Evolutionary conservation across 441 rosid species (phyloP).

Genomic region (Erodium trifolium): DNA sequence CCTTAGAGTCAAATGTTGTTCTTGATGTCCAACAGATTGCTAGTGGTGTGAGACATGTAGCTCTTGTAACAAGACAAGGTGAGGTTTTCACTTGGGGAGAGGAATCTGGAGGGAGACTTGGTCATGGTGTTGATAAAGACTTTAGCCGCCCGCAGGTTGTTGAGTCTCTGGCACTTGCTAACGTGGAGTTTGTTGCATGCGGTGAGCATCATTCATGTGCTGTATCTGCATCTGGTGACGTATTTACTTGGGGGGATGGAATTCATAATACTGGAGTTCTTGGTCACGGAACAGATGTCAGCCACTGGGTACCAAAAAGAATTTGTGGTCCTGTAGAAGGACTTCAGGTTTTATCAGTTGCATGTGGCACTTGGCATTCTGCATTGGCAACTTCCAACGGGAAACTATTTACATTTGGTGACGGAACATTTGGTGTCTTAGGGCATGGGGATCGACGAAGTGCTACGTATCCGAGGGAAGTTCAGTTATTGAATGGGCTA

Average conservation of each 20-base stretch:
- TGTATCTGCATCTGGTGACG: slow-evolving; percentile 91
- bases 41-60: slow-evolving; percentile 84
- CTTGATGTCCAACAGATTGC: slow-evolving; percentile 89
- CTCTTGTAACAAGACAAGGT: slow-evolving; percentile 89
- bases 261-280: slow-evolving; percentile 72
- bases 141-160: slow-evolving; percentile 78
- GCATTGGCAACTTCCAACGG: slow-evolving; percentile 87
- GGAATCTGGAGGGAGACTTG: slow-evolving; percentile 95
- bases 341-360: slow-evolving; percentile 74
- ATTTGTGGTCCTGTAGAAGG: slow-evolving; percentile 87
- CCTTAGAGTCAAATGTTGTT: slow-evolving; percentile 84
- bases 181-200: slow-evolving; percentile 86
- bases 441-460: slow-evolving; percentile 86
- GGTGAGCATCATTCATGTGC: slow-evolving; percentile 96
- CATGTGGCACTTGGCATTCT: slow-evolving; percentile 97
- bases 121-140: slow-evolving; percentile 89
- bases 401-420: slow-evolving; percentile 35
- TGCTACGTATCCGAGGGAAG: slow-evolving; percentile 73
- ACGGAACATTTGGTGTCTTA: slow-evolving; percentile 75
- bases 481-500: slow-evolving; percentile 82
- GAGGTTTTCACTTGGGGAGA: slow-evolving; percentile 91
- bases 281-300: slow-evolving; percentile 88
- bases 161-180: slow-evolving; percentile 62
- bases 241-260: slow-evolving; percentile 95
- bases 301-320: slow-evolving; percentile 89